phyloP scores from a whole-genome alignment of 305 asterid genomes.

The Fraxinus platypoda region DNA sequence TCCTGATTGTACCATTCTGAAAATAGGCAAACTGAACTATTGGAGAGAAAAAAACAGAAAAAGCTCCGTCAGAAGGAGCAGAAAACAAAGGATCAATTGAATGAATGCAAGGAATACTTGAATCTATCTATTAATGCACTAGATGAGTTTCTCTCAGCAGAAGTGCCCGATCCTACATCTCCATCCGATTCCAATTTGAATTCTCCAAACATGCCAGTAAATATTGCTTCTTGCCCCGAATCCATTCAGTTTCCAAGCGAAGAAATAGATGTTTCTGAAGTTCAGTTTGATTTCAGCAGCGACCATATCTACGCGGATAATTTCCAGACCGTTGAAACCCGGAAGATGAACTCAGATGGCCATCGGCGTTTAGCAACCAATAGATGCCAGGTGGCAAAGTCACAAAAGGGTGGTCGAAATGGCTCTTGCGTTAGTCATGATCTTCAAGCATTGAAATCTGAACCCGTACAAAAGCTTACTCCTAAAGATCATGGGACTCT shows the following conservation, averaged over 20 bases:
- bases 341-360: constrained; percentile 30
- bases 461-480: constrained; percentile 46
- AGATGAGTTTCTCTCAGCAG: constrained; percentile 45
- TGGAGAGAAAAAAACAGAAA: constrained; percentile 67
- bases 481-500: constrained; percentile 38
- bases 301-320: constrained; percentile 33
- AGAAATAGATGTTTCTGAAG: constrained; percentile 42
- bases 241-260: constrained; percentile 40
- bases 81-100: constrained; percentile 49
- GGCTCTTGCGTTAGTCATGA: constrained; percentile 47
- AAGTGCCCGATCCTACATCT: constrained; percentile 42
- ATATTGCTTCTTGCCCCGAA: constrained; percentile 32
- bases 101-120: constrained; percentile 32
- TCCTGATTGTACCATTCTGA: background rate
- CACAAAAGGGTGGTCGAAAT: constrained; percentile 45
- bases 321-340: constrained; percentile 41
- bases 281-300: constrained; percentile 32
- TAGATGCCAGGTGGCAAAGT: constrained; percentile 59
- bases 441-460: constrained; percentile 47
- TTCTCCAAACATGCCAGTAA: constrained; percentile 33
- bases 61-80: constrained; percentile 74
- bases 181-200: constrained; percentile 43
- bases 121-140: constrained; percentile 31
- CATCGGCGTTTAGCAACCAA: constrained; percentile 27
- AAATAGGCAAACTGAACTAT: constrained; percentile 50